phyloP scores from a whole-genome alignment of 2,329 filamentous ascomycete genomes.

The Cladosporium sp. region DNA sequence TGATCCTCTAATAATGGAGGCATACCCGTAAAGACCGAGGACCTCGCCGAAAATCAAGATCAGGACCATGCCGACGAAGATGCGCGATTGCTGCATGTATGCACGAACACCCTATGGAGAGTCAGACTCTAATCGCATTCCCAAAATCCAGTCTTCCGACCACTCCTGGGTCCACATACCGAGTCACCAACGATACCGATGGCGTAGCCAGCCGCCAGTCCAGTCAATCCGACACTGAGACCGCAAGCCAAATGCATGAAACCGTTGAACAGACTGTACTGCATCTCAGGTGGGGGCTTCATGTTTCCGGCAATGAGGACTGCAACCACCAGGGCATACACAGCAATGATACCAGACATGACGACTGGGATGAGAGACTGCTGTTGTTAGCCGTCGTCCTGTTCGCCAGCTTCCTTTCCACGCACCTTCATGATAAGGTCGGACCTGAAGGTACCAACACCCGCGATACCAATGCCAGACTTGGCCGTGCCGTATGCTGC shows the following conservation, averaged over 20 bases:
- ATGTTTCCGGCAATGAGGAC: constrained; percentile 94
- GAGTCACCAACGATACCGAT: constrained; percentile 95
- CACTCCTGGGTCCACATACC: constrained; percentile 47
- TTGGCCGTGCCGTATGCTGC: constrained; percentile 87
- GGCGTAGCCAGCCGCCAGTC: constrained; percentile 90
- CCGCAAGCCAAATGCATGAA: constrained; percentile 94
- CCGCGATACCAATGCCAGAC: constrained; percentile 83
- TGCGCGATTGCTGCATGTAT: constrained; percentile 93
- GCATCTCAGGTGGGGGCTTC: constrained; percentile 64
- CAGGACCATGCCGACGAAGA: constrained; percentile 98
- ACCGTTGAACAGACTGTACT: constrained; percentile 84
- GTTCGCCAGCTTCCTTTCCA: constrained; percentile 7
- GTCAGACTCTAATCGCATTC: background rate
- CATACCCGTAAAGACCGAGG: constrained; percentile 91
- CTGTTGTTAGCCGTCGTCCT: constrained; percentile 26
- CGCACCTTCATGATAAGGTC: constrained; percentile 88
- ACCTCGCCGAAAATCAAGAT: constrained; percentile 99
- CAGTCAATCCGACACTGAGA: constrained; percentile 86
- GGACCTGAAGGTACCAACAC: constrained; percentile 79
- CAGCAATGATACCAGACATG: constrained; percentile 99
- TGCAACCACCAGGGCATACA: constrained; percentile 94
- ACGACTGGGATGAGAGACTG: constrained; percentile 84
- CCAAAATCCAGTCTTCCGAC: background rate
- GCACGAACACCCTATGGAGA: constrained; percentile 72
- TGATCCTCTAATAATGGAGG: constrained; percentile 18